Evolutionary conservation across 768 basidiomycete genomes (phyloP).

Genomic region (Amanita brunnescens): DNA sequence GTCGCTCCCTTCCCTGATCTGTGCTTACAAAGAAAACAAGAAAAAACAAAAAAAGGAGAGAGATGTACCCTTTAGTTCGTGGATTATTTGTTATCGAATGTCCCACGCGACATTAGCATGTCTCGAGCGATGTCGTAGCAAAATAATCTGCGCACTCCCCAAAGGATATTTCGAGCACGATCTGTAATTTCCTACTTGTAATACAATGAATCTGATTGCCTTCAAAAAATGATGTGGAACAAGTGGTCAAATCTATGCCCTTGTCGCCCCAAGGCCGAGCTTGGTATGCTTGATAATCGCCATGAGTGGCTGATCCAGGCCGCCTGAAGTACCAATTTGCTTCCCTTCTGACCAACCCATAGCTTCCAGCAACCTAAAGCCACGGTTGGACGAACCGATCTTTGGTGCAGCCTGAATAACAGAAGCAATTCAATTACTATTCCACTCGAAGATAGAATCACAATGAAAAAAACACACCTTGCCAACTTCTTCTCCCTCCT

Average conservation of each 20-base stretch:
- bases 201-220: no score
- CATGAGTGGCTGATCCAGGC: slow-evolving; percentile 67
- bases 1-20: background rate
- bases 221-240: background rate
- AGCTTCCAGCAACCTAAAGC: slow-evolving; percentile 76
- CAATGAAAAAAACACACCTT: slow-evolving; percentile 35
- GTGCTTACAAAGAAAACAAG: background rate
- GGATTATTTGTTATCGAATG: background rate
- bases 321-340: slow-evolving; percentile 58
- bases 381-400: slow-evolving; percentile 72
- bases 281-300: slow-evolving; percentile 86
- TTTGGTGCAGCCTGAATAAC: slow-evolving; percentile 71
- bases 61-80: background rate
- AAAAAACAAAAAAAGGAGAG: background rate
- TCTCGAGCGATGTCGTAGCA: no score
- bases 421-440: slow-evolving; percentile 1
- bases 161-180: no score
- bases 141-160: background rate
- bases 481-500: slow-evolving; percentile 84
- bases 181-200: no score
- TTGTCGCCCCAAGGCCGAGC: slow-evolving; percentile 69
- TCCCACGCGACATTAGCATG: no score
- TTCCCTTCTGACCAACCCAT: slow-evolving; percentile 93
- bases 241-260: slow-evolving; percentile 2
- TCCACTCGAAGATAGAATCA: slow-evolving; percentile 1